Base-by-base conservation (phyloP, 179 eudicot genomes). In the Silene vulgaris region DNA sequence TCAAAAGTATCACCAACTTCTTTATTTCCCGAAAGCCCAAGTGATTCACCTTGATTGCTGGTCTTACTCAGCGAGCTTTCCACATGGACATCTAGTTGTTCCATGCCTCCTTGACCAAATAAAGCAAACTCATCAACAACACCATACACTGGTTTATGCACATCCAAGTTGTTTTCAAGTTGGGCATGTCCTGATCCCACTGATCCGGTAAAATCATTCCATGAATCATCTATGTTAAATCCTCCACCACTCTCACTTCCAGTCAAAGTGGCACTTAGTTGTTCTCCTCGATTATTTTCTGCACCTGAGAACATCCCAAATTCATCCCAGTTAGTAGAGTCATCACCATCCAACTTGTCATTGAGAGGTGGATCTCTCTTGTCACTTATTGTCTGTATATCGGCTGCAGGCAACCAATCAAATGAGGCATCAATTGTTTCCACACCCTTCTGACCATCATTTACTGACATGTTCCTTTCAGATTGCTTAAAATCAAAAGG, bases 321-420 rank as follows among this genome's bases (percentile, higher is more conserved):
- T 48, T 81, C 80, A 43, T 73, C 75, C 80, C 77, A 76, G 28
- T 69, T 69, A 60, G 21, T 68, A 16, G 82, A 65, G 60, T 60
- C 76, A 69, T 54, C 72, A 65, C 48, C 74, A 73, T 48, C 77
- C 61, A 13, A 57, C 71, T 59, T 76, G 64, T 71, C 68, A 62
- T 35, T 11, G 13, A 20, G 59, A 66, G 32, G 59, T 30, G 77
- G 63, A 64, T 74, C 65, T 32, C 32, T n/a, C 5, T 35, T 45
- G 56, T 20, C 75, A 32, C 28, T 59, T 8, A 48, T 48, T 50
- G 77, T 57, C 79, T 16, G 82, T 37, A 75, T 81, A 68, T 79
- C 74, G 50, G 79, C 80, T 35, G 79, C 83, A 29, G 82, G 83
- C 64, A 80, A 78, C 83, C 80, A 77, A 69, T 80, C 85, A 66